Evolutionary conservation across 768 basidiomycete species (phyloP).

Genomic region (Lentinula guzmanii): DNA sequence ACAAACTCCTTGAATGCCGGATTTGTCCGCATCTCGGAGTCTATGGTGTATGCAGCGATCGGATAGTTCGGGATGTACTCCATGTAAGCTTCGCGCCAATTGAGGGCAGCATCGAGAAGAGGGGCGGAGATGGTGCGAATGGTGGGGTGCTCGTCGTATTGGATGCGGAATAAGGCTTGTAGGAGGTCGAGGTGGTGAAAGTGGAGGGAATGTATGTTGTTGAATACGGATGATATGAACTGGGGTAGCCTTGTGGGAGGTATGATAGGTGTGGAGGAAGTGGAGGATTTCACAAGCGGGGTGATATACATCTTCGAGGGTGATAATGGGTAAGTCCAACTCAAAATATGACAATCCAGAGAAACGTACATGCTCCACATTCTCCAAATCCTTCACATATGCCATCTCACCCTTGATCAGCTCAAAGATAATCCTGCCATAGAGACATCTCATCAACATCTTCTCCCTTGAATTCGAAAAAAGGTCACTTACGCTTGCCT

Average conservation of each 20-base stretch:
- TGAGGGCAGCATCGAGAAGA: conserved; percentile 75
- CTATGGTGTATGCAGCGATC: conserved; percentile 81
- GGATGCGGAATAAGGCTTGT: conserved; percentile 77
- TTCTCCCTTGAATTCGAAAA: neutral
- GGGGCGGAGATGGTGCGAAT: conserved; percentile 75
- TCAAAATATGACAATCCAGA: neutral
- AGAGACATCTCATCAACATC: neutral
- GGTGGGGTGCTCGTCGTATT: conserved; percentile 80
- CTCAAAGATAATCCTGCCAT: conserved; percentile 79
- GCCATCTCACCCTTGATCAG: conserved; percentile 94
- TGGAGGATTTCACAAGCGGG: conserved; percentile 65
- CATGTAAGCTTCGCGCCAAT: conserved; percentile 90
- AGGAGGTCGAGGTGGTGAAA: conserved; percentile 72
- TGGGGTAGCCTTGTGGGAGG: conserved; percentile 58
- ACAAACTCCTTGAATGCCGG: conserved; percentile 74
- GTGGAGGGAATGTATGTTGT: conserved; percentile 77
- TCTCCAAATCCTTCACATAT: conserved; percentile 88
- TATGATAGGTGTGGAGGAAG: conserved; percentile 79
- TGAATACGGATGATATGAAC: conserved; percentile 86
- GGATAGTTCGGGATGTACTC: conserved; percentile 91
- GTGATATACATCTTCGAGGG: conserved; percentile 70
- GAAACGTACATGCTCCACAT: conserved; percentile 62
- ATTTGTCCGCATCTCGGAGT: conserved; percentile 82
- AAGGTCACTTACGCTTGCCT: conserved; percentile 67
- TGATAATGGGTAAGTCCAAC: conserved; percentile 3